Conservation (phyloP, 805 yeast genomes). For the Naumovozyma castellii region DNA sequence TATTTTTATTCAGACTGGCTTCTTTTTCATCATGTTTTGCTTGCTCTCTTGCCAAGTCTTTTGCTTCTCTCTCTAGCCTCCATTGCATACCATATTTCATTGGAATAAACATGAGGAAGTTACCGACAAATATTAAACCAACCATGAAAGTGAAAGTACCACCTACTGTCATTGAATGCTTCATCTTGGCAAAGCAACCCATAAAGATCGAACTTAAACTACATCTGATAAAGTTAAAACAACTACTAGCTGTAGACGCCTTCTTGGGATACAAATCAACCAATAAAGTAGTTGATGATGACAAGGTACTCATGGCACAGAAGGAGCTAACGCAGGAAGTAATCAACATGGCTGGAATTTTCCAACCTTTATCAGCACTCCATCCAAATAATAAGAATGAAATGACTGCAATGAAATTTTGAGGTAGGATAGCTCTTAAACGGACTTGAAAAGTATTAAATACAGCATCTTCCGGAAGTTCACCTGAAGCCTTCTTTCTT, state of each 20-base stretch:
- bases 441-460: slow-evolving; percentile 50
- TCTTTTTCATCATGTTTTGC: not conserved
- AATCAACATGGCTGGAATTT: slow-evolving; percentile 47
- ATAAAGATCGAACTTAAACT: slow-evolving; percentile 56
- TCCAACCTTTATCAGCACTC: slow-evolving; percentile 46
- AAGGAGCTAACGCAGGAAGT: slow-evolving; percentile 48
- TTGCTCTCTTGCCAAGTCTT: slow-evolving; percentile 3
- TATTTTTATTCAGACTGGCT: too few relatives aligned
- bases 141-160: slow-evolving; percentile 67
- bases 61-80: slow-evolving; percentile 20
- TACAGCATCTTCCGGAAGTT: slow-evolving; percentile 20
- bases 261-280: slow-evolving; percentile 64
- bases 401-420: slow-evolving; percentile 32
- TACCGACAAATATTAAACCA: slow-evolving; percentile 34
- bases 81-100: slow-evolving; percentile 32
- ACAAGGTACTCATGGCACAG: slow-evolving; percentile 46
- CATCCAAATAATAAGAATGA: slow-evolving; percentile 58
- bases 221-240: slow-evolving; percentile 65
- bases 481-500: slow-evolving; percentile 17
- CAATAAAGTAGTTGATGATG: slow-evolving; percentile 52
- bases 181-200: slow-evolving; percentile 60
- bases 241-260: slow-evolving; percentile 65
- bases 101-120: slow-evolving; percentile 27
- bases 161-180: slow-evolving; percentile 48
- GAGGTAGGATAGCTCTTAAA: slow-evolving; percentile 38